Evolutionary conservation across 2,329 filamentous ascomycete genomes (phyloP).

Genomic region (Colletotrichum sidae): DNA sequence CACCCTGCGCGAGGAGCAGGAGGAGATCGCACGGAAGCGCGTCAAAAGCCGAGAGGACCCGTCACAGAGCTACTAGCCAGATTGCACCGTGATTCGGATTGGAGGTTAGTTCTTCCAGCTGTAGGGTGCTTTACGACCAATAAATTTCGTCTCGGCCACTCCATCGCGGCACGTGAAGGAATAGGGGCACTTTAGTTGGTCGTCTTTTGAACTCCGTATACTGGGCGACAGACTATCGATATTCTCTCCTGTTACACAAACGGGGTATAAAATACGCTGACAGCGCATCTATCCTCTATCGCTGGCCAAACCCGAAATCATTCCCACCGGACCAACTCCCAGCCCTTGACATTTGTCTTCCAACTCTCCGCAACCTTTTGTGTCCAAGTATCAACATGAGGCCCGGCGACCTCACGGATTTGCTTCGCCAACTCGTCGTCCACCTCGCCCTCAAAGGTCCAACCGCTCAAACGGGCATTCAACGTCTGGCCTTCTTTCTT

Average conservation of each 20-base stretch:
- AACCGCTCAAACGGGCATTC: conserved; percentile 42
- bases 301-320: conserved; percentile 22
- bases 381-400: conserved; percentile 33
- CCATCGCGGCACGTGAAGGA: not conserved
- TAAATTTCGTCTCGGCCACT: no score
- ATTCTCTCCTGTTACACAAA: not conserved
- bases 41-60: conserved; percentile 43
- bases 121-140: no score
- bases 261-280: not conserved
- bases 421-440: conserved; percentile 29
- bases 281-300: not conserved
- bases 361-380: conserved; percentile 41
- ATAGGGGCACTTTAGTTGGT: not conserved
- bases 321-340: conserved; percentile 42
- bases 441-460: conserved; percentile 40
- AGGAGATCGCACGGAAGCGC: conserved; percentile 54
- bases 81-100: no score
- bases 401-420: conserved; percentile 26
- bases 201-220: conserved; percentile 17
- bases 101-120: no score
- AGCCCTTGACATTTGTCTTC: conserved; percentile 41
- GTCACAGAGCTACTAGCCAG: not conserved
- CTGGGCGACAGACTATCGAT: not conserved
- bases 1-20: conserved; percentile 74
- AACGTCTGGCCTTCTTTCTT: conserved; percentile 46